Evolutionary conservation across 2,329 filamentous ascomycete genomes (phyloP), one percentile per base, ranked within the genome.

Genomic region (Colletotrichum salicis): DNA sequence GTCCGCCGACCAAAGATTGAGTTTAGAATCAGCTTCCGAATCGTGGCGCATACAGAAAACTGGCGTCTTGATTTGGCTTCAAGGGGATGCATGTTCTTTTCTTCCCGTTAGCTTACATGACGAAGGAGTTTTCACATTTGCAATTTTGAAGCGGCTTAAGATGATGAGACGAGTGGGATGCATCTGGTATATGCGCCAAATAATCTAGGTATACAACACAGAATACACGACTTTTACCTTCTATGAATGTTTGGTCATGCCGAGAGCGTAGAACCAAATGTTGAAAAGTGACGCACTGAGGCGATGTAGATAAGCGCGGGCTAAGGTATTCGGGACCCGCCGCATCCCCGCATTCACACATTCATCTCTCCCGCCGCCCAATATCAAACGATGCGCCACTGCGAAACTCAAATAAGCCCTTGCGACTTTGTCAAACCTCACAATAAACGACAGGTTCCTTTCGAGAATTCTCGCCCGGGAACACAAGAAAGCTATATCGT

Each of bases 341-440:
- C 4, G 37, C 45, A 35, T 67, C 70, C 66, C 70, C 70, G 70
- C 70, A 71, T 68, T 54, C 41, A 58, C 5, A 48, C 35, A 5
- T 24, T 27, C 61, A 55, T 45, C 54, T 64, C 19, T 31, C 15
- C 11, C 29, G 22, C 61, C 19, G 55, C 27, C 54, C 41, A 63
- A 54, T 55, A 52, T 54, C 29, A 37, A 31, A 55, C 58, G 58
- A 37, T 27, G 51, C 52, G 58, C 41, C 58, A 68, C 31, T 27
- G 27, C n/a, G 52, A 22, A 54, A 59, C 37, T 59, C 31, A n/a
- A 29, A 52, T 56, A 37, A 67, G 56, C 15, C 64, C 51, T 33
- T 41, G 19, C 2, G 33, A 29, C 51, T 60, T 35, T 8, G 51
- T 22, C 62, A 33, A 33, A 29, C 24, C 45, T 33, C 22, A 7